Percentiles rank a stretch among this genome's conserved stretches.
These are phyloP conservation scores for Vigna reflexopilosa DNA, from an alignment of 306 rosid genomes.

Conservation along the genomic window DNA sequence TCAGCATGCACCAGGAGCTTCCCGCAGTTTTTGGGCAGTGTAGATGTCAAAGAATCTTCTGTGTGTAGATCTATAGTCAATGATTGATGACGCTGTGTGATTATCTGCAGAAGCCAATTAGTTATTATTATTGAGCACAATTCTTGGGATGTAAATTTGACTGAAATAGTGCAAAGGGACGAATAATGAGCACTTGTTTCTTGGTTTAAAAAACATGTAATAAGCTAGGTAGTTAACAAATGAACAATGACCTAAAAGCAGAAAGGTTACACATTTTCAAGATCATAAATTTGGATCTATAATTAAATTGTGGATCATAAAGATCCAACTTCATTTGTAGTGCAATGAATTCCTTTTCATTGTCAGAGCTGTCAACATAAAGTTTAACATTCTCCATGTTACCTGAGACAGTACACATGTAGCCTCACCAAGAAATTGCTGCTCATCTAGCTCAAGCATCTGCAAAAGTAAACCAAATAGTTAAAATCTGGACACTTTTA, in stretches of 20 bases:
- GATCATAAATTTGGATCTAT: neutral
- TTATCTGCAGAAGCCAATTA: slow-evolving; percentile 72
- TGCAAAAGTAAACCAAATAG: slow-evolving; percentile 57
- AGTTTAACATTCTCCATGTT: slow-evolving; percentile 38
- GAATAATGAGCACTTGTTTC: slow-evolving; percentile 28
- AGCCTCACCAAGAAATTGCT: slow-evolving; percentile 95
- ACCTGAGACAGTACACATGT: slow-evolving; percentile 91
- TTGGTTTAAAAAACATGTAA: slow-evolving; percentile 24
- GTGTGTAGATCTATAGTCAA: slow-evolving; percentile 70
- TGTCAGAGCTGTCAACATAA: slow-evolving; percentile 20
- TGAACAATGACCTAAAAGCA: neutral
- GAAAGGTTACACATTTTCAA: slow-evolving; percentile 21
- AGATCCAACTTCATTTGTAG: slow-evolving; percentile 11
- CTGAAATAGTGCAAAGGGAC: slow-evolving; percentile 33
- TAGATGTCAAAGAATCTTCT: slow-evolving; percentile 67
- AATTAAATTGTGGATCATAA: slow-evolving; percentile 16
- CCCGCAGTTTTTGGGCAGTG: slow-evolving; percentile 60
- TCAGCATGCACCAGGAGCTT: slow-evolving; percentile 82
- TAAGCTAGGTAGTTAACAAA: slow-evolving; percentile 33
- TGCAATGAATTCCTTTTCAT: slow-evolving; percentile 27
- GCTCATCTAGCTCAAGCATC: slow-evolving; percentile 97
- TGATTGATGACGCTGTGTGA: slow-evolving; percentile 68
- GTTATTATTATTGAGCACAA: slow-evolving; percentile 22
- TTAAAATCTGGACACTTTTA: slow-evolving; percentile 34
- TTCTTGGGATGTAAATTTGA: slow-evolving; percentile 35